Evolutionary conservation across 2,329 filamentous ascomycete genomes (phyloP), one percentile per base, ranked within the genome.

Genomic region (Raffaelea deltoideospora): DNA sequence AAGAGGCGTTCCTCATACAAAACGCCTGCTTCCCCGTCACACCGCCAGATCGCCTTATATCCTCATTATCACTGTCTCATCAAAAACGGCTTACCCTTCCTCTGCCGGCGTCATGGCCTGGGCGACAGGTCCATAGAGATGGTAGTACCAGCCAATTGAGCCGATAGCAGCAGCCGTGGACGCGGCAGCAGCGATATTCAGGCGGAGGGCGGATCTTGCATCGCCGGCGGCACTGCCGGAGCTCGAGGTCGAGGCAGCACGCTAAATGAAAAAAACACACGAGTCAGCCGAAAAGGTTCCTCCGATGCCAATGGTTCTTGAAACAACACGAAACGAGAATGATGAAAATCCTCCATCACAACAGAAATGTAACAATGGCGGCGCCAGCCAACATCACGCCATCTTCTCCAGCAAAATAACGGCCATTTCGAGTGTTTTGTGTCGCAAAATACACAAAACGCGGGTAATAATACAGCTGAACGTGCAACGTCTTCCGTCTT

Each of bases 121-220:
- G 45, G 83, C 80, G 52, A 81, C 77, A 52, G 83, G 76, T 54
- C 87, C 90, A 63, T 93, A 96, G 51, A 93, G 78, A 64, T 94
- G 85, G 63, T 88, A 93, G 69, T 95, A 96, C 86, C 87, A 96
- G 51, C 84, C 87, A 54, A 88, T 77, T 49, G 88, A 88, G 53
- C 86, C 87, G 61, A 84, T 68, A 52, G 88, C 85, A 55, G 86
- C 72, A 52, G 80, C 76, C 51, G 86, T 94, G 51, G 90, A 87
- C 56, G 82, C 83, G 53, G 76, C 74, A 55, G 84, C 85, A 57
- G 87, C 81, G 53, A 87, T 69, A 64, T 88, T 95, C 61, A 90
- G 70, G 63, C 79, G 78, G 62, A 82, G 78, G 52, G 81, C 70
- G 53, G 83, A 79, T 45, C 61, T 58, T 56, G 79, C 34, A 19